Conservation (phyloP, 2,329 filamentous ascomycete genomes). For the Cladorrhinum sp. region DNA sequence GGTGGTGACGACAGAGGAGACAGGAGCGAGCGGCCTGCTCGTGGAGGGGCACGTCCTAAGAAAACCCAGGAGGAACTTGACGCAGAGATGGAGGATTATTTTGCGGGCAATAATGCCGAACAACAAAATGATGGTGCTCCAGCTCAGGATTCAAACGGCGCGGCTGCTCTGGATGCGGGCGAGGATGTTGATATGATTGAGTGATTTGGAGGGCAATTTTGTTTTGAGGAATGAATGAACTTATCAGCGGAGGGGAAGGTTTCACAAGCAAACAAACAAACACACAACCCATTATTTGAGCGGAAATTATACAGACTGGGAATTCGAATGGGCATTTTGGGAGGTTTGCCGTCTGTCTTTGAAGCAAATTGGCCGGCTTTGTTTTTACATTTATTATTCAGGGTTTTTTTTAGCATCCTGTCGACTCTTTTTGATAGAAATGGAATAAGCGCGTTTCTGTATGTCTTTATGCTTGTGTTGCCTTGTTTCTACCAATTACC, state of each 20-base stretch:
- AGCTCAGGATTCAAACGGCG: constrained; percentile 1
- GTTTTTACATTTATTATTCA: too few relatives aligned
- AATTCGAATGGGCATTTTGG: too few relatives aligned
- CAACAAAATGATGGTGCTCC: constrained; percentile 12
- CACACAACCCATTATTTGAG: too few relatives aligned
- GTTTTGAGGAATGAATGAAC: not conserved
- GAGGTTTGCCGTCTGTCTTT: not conserved
- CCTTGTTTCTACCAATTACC: too few relatives aligned
- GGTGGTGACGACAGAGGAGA: constrained; percentile 39
- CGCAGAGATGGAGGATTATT: constrained; percentile 97
- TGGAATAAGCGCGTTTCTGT: too few relatives aligned
- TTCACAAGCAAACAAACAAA: not conserved
- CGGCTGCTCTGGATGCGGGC: constrained; percentile 4
- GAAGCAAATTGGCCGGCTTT: not conserved
- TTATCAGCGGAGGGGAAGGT: not conserved
- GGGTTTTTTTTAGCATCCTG: not conserved
- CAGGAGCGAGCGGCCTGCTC: constrained; percentile 41
- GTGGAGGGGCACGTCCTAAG: constrained; percentile 58
- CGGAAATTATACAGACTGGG: too few relatives aligned
- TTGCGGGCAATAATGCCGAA: constrained; percentile 42
- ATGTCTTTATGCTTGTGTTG: too few relatives aligned
- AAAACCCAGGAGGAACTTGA: constrained; percentile 93
- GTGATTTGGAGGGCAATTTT: constrained; percentile 34
- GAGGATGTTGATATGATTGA: constrained; percentile 53
- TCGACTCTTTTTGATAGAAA: too few relatives aligned